Conservation (phyloP, 495 filamentous ascomycete species). For the Aspergillus mulundensis region DNA sequence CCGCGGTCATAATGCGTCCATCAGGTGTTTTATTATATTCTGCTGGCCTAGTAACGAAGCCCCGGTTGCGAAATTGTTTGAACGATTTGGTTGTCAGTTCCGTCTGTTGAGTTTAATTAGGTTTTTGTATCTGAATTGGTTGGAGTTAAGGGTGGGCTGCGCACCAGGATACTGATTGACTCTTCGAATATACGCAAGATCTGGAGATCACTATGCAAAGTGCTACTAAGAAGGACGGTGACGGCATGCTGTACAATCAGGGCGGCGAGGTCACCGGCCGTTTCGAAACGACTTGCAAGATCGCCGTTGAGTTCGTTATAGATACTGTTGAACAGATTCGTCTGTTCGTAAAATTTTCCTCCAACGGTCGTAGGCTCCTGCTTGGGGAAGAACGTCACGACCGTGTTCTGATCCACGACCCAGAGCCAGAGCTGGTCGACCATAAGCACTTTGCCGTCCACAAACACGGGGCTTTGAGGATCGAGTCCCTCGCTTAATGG, state of each 20-base stretch:
- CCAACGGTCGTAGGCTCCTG: constrained; percentile 43
- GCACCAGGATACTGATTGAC: constrained; percentile 59
- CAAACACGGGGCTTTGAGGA: constrained; percentile 26
- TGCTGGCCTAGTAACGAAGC: constrained; percentile 40
- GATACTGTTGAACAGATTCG: constrained; percentile 59
- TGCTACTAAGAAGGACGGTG: constrained; percentile 56
- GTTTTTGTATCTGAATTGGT: not conserved
- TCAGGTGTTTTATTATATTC: constrained; percentile 48
- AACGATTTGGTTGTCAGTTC: constrained; percentile 61
- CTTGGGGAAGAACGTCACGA: constrained; percentile 57
- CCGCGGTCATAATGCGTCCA: constrained; percentile 35
- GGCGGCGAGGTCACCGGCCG: constrained; percentile 58
- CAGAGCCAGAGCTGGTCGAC: constrained; percentile 69
- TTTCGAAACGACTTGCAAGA: constrained; percentile 59
- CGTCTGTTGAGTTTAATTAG: constrained; percentile 36
- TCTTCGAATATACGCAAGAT: constrained; percentile 66
- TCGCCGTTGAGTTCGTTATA: constrained; percentile 69
- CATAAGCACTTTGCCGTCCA: constrained; percentile 62
- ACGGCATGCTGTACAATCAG: constrained; percentile 59
- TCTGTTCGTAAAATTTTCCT: constrained; percentile 55
- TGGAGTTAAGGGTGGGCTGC: not conserved
- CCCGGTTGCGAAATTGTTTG: constrained; percentile 55
- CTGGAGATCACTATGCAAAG: constrained; percentile 57
- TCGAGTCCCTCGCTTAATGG: constrained; percentile 18
- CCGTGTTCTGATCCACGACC: constrained; percentile 57